A percentile compares a stretch with the other conserved stretches of the same genome.
Evolutionary conservation across 768 basidiomycete species (phyloP).

Genomic region (Hygrocybe coccinea): DNA sequence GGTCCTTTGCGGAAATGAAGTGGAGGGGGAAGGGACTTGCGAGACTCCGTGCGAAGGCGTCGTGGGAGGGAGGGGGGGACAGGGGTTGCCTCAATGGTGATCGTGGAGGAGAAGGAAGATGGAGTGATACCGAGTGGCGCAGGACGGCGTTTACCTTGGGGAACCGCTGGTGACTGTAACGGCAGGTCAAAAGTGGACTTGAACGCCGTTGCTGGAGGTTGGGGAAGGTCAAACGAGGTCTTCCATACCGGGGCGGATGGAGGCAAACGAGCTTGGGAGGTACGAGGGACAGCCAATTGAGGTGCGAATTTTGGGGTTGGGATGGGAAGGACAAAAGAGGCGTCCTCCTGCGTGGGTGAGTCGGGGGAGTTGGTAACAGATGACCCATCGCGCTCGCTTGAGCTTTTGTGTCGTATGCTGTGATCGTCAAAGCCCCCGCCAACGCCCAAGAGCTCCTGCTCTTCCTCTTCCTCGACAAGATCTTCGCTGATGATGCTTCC

Average conservation of each 20-base stretch:
- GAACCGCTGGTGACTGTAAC: slow-evolving; percentile 21
- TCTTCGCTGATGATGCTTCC: slow-evolving; percentile 74
- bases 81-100: slow-evolving; percentile 44
- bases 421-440: slow-evolving; percentile 57
- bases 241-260: slow-evolving; percentile 58
- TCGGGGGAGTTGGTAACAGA: slow-evolving; percentile 39
- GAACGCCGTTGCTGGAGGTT: slow-evolving; percentile 49
- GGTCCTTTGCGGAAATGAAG: slow-evolving; percentile 45
- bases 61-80: slow-evolving; percentile 32
- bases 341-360: slow-evolving; percentile 43
- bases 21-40: slow-evolving; percentile 52
- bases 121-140: slow-evolving; percentile 58
- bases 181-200: slow-evolving; percentile 47
- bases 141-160: slow-evolving; percentile 57
- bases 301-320: neutral
- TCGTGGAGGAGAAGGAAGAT: slow-evolving; percentile 69
- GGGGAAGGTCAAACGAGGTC: slow-evolving; percentile 51
- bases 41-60: slow-evolving; percentile 50
- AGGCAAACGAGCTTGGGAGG: slow-evolving; percentile 32
- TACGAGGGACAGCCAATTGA: slow-evolving; percentile 8
- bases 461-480: slow-evolving; percentile 78
- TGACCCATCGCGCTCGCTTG: slow-evolving; percentile 34
- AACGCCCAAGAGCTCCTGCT: slow-evolving; percentile 62
- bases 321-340: slow-evolving; percentile 22
- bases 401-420: slow-evolving; percentile 28